phyloP scores from a whole-genome alignment of 441 rosid genomes.

The Hura crepitans region DNA sequence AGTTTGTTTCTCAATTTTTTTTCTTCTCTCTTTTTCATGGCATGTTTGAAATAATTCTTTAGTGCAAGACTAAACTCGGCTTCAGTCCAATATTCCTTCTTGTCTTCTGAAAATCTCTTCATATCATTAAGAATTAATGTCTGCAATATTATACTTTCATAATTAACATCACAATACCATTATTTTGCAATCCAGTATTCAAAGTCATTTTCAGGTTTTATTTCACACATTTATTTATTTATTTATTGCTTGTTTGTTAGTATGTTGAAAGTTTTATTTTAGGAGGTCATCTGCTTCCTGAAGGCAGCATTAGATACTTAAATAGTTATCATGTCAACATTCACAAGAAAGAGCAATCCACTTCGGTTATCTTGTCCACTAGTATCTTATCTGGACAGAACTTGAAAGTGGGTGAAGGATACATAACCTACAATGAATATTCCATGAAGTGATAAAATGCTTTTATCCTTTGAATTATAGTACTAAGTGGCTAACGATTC shows the following conservation, averaged over 20 bases:
- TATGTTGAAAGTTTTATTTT: not conserved
- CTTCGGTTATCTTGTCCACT: not conserved
- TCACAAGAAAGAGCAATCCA: not conserved
- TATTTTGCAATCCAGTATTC: too few relatives aligned
- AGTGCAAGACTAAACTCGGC: conserved; percentile 24
- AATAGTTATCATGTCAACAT: not conserved
- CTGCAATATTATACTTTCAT: too few relatives aligned
- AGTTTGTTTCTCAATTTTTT: conserved; percentile 7
- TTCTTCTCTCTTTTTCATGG: conserved; percentile 10
- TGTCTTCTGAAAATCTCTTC: not conserved
- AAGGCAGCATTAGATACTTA: not conserved
- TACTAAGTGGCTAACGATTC: not conserved
- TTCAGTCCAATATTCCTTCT: not conserved
- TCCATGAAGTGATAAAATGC: not conserved
- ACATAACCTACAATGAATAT: not conserved
- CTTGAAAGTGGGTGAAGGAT: not conserved
- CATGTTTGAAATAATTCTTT: conserved; percentile 22
- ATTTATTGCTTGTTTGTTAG: not conserved
- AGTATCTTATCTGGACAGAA: not conserved
- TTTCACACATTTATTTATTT: not conserved
- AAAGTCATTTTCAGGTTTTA: not conserved
- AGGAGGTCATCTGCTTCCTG: not conserved
- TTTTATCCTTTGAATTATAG: not conserved
- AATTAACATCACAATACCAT: too few relatives aligned
- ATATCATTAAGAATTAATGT: not conserved